Conservation (phyloP, 768 basidiomycete species). For the Xerocomus potaroensis region DNA sequence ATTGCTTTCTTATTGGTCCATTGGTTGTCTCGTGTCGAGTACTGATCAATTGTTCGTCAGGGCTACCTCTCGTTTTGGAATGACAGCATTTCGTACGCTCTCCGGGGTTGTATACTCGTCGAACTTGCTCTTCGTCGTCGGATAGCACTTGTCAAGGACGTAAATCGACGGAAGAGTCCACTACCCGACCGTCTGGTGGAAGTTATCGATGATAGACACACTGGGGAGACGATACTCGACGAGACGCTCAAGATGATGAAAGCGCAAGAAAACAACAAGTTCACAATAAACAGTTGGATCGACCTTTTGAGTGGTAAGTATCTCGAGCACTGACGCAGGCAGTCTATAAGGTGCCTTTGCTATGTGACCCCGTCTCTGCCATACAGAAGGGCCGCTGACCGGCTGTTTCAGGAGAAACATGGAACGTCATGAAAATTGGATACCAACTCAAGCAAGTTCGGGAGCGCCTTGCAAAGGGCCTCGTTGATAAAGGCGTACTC, state of each 20-base stretch:
- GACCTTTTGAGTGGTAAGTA: conserved; percentile 82
- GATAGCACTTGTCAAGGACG: conserved; percentile 87
- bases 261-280: conserved; percentile 45
- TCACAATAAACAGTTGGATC: conserved; percentile 89
- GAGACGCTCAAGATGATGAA: conserved; percentile 98
- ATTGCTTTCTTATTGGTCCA: conserved; percentile 24
- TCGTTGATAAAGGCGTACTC: conserved; percentile 98
- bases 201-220: conserved; percentile 87
- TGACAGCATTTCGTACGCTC: conserved; percentile 98
- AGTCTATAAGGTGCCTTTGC: neutral
- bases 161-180: conserved; percentile 63
- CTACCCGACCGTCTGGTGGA: conserved; percentile 83
- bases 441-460: conserved; percentile 99
- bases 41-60: conserved; percentile 31
- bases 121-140: conserved; percentile 94
- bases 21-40: neutral
- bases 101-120: conserved; percentile 96
- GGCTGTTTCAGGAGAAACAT: conserved; percentile 77
- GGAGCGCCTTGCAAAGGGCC: conserved; percentile 93
- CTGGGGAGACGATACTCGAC: conserved; percentile 94
- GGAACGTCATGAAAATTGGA: conserved; percentile 99
- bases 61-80: conserved; percentile 99
- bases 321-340: neutral
- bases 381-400: conserved; percentile 1
- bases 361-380: neutral